Evolutionary conservation across 2,329 filamentous ascomycete genomes (phyloP).

Genomic region (Paecilomyces niveus): DNA sequence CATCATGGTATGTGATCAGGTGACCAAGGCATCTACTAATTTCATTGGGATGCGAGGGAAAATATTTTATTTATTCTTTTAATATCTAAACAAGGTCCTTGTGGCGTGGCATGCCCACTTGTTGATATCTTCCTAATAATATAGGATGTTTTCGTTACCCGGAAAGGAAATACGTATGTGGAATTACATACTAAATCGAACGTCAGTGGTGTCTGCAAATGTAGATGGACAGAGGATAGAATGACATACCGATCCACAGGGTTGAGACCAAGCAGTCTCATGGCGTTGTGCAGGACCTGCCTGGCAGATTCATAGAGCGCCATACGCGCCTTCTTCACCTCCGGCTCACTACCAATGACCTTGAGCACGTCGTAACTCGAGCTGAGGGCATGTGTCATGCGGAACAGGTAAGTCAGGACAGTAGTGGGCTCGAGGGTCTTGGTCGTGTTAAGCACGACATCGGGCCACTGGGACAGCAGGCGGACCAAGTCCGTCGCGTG

Average conservation of each 20-base stretch:
- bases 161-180: not conserved
- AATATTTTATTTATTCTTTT: not conserved
- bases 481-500: conserved; percentile 58
- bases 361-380: conserved; percentile 57
- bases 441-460: conserved; percentile 55
- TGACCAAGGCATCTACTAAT: not conserved
- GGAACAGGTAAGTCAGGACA: conserved; percentile 61
- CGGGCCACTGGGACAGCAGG: conserved; percentile 57
- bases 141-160: not conserved
- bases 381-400: conserved; percentile 56
- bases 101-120: not conserved
- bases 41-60: not conserved
- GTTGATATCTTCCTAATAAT: not conserved
- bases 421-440: conserved; percentile 62
- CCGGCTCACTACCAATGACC: conserved; percentile 53
- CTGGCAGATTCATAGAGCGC: conserved; percentile 56
- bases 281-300: conserved; percentile 59
- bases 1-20: not conserved
- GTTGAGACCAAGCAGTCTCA: conserved; percentile 57
- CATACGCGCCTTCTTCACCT: conserved; percentile 53
- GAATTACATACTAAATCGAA: conserved; percentile 1
- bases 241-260: conserved; percentile 52
- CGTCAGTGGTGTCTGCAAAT: not conserved
- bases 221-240: not conserved
- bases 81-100: not conserved